Evolutionary conservation across 352 stramenopile genomes (phyloP).

Genomic region (Globisporangium recalcitrans): DNA sequence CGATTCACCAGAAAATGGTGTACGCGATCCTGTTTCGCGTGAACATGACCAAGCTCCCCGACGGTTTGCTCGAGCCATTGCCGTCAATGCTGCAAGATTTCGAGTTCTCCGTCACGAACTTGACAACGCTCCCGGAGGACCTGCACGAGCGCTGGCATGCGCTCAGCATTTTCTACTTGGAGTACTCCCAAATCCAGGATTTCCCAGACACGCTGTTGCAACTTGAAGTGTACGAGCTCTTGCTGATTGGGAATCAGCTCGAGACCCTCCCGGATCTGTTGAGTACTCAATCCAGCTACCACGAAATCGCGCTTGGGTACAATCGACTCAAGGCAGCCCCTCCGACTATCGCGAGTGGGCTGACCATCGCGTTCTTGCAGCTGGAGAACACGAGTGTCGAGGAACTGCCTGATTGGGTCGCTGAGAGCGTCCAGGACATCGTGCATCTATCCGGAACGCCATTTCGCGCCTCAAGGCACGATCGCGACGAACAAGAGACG

Average conservation of each 20-base stretch:
- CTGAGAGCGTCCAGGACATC: neutral
- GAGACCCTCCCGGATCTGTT: conserved; percentile 11
- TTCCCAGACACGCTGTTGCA: conserved; percentile 9
- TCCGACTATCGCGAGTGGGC: neutral
- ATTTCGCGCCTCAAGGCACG: neutral
- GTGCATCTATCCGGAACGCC: neutral
- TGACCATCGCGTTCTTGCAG: conserved; percentile 18
- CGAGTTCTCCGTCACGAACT: conserved; percentile 24
- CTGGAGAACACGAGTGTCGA: conserved; percentile 17
- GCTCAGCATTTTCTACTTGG: conserved; percentile 23
- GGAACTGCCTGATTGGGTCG: conserved; percentile 16
- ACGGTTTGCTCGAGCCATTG: conserved; percentile 19
- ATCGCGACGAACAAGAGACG: neutral
- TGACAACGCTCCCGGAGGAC: conserved; percentile 16
- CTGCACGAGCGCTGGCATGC: conserved; percentile 16
- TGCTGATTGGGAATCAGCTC: conserved; percentile 13
- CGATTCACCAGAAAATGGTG: conserved; percentile 17
- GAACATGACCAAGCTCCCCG: conserved; percentile 27
- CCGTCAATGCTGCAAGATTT: conserved; percentile 21
- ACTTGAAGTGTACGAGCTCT: conserved; percentile 11
- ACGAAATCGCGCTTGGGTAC: conserved; percentile 21
- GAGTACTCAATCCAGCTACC: conserved; percentile 9
- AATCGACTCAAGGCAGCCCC: conserved; percentile 21
- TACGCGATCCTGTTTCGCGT: conserved; percentile 24
- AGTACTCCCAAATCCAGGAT: conserved; percentile 13